Percentiles rank a stretch among this genome's conserved stretches.
Conservation (phyloP, 2,329 filamentous ascomycete genomes). For the Pseudogymnoascus sp. region DNA sequence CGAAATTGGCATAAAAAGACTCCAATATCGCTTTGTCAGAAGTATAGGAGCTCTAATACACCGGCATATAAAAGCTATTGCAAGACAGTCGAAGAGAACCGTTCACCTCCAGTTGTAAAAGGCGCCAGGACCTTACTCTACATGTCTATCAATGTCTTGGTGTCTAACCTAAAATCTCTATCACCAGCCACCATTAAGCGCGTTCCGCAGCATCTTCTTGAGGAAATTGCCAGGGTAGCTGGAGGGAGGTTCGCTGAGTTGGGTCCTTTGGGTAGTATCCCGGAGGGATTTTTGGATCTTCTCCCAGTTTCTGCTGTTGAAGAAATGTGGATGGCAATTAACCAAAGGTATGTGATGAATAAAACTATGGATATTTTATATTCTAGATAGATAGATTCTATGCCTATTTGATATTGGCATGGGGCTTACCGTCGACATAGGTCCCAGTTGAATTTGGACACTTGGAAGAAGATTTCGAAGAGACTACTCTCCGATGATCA, state of each 20-base stretch:
- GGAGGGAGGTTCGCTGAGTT: not conserved
- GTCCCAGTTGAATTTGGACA: conserved; percentile 21
- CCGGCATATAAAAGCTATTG: conserved; percentile 1
- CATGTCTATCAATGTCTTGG: conserved; percentile 19
- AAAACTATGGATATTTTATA: not conserved
- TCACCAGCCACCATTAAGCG: conserved; percentile 18
- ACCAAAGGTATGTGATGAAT: conserved; percentile 18
- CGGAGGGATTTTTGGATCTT: not conserved
- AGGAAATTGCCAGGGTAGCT: not conserved
- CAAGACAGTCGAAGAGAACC: not conserved
- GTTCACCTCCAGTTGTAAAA: not conserved
- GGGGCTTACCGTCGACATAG: conserved; percentile 14
- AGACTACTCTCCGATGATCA: conserved; percentile 17
- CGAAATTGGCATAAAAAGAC: conserved; percentile 19
- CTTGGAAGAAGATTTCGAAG: conserved; percentile 26
- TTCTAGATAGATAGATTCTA: not conserved
- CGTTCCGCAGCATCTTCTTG: conserved; percentile 16
- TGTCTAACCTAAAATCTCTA: conserved; percentile 20
- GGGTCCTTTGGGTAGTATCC: not conserved
- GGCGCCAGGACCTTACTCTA: conserved; percentile 22
- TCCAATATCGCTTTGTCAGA: conserved; percentile 12
- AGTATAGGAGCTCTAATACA: conserved; percentile 12
- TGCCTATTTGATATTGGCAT: not conserved
- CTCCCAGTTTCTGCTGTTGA: conserved; percentile 12
- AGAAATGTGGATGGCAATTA: conserved; percentile 21